phyloP scores from a whole-genome alignment of 768 basidiomycete genomes.

The Lanmaoa rubissima region DNA sequence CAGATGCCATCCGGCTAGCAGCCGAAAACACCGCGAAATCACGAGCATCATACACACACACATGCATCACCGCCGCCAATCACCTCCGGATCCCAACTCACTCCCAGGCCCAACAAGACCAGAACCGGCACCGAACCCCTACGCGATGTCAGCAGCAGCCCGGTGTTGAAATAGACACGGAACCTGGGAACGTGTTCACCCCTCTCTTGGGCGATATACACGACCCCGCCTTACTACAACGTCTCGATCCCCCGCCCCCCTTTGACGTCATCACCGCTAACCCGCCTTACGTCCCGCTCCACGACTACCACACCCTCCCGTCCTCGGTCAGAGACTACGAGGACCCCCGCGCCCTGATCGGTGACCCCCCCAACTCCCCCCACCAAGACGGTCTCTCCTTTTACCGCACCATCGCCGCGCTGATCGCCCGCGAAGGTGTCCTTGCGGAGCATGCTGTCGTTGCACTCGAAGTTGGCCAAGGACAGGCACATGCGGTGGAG shows the following conservation, averaged over 20 bases:
- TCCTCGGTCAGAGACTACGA: slow-evolving; percentile 75
- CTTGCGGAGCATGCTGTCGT: slow-evolving; percentile 54
- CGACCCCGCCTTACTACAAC: slow-evolving; percentile 20
- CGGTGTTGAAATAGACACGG: neutral
- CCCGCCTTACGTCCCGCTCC: slow-evolving; percentile 79
- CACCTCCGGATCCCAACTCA: neutral
- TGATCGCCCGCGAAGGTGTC: slow-evolving; percentile 52
- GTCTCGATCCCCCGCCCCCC: slow-evolving; percentile 41
- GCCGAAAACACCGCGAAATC: slow-evolving; percentile 40
- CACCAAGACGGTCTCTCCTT: slow-evolving; percentile 55
- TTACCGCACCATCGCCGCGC: slow-evolving; percentile 67
- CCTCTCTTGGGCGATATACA: slow-evolving; percentile 48
- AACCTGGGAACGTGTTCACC: slow-evolving; percentile 29
- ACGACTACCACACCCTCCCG: slow-evolving; percentile 62
- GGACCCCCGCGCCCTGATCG: slow-evolving; percentile 78
- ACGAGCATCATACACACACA: neutral
- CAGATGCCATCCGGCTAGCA: slow-evolving; percentile 52
- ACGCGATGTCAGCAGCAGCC: neutral
- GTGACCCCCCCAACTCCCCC: slow-evolving; percentile 50
- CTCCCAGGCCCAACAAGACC: neutral
- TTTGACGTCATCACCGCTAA: slow-evolving; percentile 84
- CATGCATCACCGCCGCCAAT: neutral
- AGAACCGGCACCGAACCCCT: neutral
- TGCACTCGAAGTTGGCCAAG: slow-evolving; percentile 77
- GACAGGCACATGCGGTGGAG: slow-evolving; percentile 64